Base-by-base conservation (phyloP, 139 green algal species). In the Diplosphaera chodatii region DNA sequence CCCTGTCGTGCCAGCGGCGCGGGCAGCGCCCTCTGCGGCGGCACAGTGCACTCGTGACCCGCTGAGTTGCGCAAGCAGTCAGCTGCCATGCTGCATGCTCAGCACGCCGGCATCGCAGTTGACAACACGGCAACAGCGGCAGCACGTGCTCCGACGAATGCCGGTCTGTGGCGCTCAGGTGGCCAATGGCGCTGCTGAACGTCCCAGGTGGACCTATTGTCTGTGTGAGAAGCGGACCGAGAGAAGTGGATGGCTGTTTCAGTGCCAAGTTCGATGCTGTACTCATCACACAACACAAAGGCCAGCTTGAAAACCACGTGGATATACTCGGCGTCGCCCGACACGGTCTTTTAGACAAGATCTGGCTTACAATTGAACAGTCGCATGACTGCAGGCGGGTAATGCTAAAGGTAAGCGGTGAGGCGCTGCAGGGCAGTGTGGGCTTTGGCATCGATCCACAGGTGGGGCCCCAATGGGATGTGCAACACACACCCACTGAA, bases 331-430 rank as follows among this genome's bases (percentile, higher is more conserved):
- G n/a, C n/a, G n/a, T n/a, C n/a, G n/a, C n/a, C n/a, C n/a, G n/a
- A n/a, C n/a, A n/a, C n/a, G n/a, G n/a, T n/a, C n/a, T n/a, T n/a
- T n/a, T n/a, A n/a, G n/a, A 21, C 27, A 31, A 5, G 5, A 22
- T n/a, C 15, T 32, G 59, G 3, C 32, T 32, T 16, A 25, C 5
- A 4, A 65, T 15, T 65, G 59, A 18, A 4, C 22, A 13, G 15
- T 64, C 15, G 8, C 10, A 32, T 65, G 23, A 13, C 4, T 70
- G n/a, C 75, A 90, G 81, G 59, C 83, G 90, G 4, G 88, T 96
- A 63, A 83, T 96, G 82, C 86, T 94, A 16, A 96, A 97, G 74
- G 76, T 99, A 55, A 94, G 84, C 72, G 95, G 95, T 5, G 95
- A 99, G 77, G 95, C 95, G 28, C 81, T 99, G 56, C 78, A 91